phyloP scores from a whole-genome alignment of 345 rosid species.

The Eucalyptus paniculata region DNA sequence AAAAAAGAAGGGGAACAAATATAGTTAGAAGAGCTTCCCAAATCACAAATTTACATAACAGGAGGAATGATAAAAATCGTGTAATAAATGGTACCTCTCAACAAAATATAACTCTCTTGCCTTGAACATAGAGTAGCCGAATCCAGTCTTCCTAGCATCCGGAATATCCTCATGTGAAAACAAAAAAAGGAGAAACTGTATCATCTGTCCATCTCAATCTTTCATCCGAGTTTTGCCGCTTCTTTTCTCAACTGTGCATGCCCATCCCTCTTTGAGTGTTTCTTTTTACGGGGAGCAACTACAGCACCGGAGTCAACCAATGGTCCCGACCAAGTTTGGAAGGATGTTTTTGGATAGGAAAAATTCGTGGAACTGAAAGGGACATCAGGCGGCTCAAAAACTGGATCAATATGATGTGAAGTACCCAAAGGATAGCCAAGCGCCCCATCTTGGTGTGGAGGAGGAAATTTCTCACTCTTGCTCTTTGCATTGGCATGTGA shows the following conservation, averaged over 20 bases:
- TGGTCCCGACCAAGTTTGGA: conserved; percentile 98
- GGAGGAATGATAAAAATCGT: conserved; percentile 6
- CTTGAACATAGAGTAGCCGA: conserved; percentile 9
- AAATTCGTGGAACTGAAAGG: conserved; percentile 70
- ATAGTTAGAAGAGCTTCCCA: conserved; percentile 18
- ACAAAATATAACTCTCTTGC: conserved; percentile 14
- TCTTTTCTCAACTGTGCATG: not conserved
- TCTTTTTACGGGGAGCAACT: conserved; percentile 39
- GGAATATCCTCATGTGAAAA: conserved; percentile 3
- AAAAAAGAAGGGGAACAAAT: conserved; percentile 14
- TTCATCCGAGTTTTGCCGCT: conserved; percentile 9
- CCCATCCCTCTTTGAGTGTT: conserved; percentile 21
- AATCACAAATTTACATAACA: conserved; percentile 1
- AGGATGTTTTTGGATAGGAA: conserved; percentile 50
- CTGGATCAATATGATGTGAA: conserved; percentile 72
- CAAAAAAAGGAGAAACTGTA: not conserved
- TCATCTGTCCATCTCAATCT: not conserved
- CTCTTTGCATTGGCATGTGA: conserved; percentile 90
- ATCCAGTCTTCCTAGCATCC: conserved; percentile 4
- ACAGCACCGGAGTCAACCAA: conserved; percentile 31
- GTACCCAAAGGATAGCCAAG: conserved; percentile 74
- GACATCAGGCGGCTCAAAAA: conserved; percentile 41
- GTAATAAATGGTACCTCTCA: conserved; percentile 30
- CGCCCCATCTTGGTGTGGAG: conserved; percentile 92
- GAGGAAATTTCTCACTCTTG: conserved; percentile 96